Conservation (phyloP, 306 rosid genomes). For the Citrullus mucosospermus region DNA sequence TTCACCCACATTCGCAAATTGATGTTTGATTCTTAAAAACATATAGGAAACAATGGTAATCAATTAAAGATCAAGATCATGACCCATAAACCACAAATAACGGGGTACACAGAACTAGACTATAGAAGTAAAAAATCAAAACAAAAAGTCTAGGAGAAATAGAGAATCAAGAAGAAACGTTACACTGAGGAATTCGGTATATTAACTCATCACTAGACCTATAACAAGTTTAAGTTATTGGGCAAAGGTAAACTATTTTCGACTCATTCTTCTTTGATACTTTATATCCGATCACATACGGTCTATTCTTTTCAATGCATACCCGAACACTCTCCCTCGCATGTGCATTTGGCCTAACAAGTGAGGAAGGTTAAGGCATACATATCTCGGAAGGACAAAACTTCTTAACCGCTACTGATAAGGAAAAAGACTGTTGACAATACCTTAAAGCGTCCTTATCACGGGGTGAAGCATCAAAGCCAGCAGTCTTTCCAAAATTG, state of each 20-base stretch:
- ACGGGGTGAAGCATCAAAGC: slow-evolving; percentile 51
- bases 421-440: background rate
- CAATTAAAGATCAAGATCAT: background rate
- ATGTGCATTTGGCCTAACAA: background rate
- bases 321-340: background rate
- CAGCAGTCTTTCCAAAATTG: slow-evolving; percentile 36
- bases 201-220: background rate
- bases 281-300: background rate
- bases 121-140: background rate
- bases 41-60: background rate
- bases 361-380: background rate
- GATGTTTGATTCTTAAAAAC: background rate
- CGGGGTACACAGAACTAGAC: background rate
- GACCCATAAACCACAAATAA: background rate
- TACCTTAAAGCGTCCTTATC: slow-evolving; percentile 70
- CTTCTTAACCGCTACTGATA: background rate
- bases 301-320: background rate
- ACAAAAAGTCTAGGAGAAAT: background rate
- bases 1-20: background rate
- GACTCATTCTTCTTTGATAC: background rate
- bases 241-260: background rate
- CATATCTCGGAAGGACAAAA: background rate
- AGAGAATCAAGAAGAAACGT: background rate
- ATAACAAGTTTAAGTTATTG: background rate
- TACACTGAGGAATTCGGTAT: background rate